A percentile compares a stretch with the other conserved stretches of the same genome.
Conservation (phyloP, 2,329 filamentous ascomycete genomes). For the Fusarium irregulare region DNA sequence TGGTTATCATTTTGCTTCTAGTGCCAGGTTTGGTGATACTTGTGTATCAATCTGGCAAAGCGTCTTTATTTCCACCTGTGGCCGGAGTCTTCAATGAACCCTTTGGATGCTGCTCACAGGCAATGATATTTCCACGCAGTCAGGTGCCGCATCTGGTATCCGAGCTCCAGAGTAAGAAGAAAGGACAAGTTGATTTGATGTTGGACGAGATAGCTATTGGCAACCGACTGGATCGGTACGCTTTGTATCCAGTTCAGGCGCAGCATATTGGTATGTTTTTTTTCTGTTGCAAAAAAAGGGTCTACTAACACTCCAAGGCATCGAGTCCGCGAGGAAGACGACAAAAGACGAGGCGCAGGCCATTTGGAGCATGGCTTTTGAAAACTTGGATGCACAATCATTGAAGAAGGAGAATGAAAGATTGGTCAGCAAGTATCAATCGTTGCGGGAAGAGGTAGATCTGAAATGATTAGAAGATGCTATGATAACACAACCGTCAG, state of each 20-base stretch:
- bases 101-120: slow-evolving; percentile 27
- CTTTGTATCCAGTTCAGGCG: slow-evolving; percentile 21
- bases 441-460: not conserved
- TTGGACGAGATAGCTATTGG: slow-evolving; percentile 7
- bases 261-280: slow-evolving; percentile 14
- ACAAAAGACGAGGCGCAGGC: slow-evolving; percentile 16
- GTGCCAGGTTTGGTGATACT: slow-evolving; percentile 19
- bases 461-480: not conserved
- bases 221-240: slow-evolving; percentile 11
- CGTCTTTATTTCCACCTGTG: slow-evolving; percentile 5
- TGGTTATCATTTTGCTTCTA: slow-evolving; percentile 2
- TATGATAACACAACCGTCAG: not conserved
- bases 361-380: slow-evolving; percentile 28
- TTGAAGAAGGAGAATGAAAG: slow-evolving; percentile 2
- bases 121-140: slow-evolving; percentile 13
- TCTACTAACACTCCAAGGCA: not conserved
- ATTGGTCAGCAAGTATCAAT: not conserved
- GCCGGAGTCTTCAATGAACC: slow-evolving; percentile 22
- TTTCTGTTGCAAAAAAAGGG: accelerated
- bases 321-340: slow-evolving; percentile 17
- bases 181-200: slow-evolving; percentile 25
- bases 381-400: not conserved
- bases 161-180: not conserved
- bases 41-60: slow-evolving; percentile 22
- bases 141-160: slow-evolving; percentile 4